Percentiles rank a stretch among this genome's conserved stretches.
These are phyloP conservation scores for Penicillium diatomitis DNA, from an alignment of 495 filamentous ascomycete species.

Conservation along the genomic window DNA sequence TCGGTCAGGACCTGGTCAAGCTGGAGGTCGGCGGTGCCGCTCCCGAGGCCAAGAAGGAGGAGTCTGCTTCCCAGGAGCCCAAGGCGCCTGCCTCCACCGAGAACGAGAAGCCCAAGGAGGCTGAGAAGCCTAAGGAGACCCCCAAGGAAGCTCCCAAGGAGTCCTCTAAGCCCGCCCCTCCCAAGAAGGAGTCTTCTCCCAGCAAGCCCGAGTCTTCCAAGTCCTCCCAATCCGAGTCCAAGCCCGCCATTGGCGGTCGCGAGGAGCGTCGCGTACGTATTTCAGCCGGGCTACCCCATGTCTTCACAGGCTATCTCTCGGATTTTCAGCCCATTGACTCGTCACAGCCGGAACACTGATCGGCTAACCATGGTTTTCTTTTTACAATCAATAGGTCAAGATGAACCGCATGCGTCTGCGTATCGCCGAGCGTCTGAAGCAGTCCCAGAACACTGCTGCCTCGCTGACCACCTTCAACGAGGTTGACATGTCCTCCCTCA, in stretches of 20 bases:
- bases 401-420: slow-evolving; percentile 99
- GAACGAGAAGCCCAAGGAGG: no score
- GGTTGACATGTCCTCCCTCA: slow-evolving; percentile 96
- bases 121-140: slow-evolving; percentile 30
- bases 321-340: no score
- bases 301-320: no score
- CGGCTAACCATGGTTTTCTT: background rate
- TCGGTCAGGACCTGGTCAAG: slow-evolving; percentile 84
- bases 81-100: slow-evolving; percentile 16
- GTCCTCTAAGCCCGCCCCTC: slow-evolving; percentile 28
- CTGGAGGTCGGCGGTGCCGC: slow-evolving; percentile 71
- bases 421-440: slow-evolving; percentile 95
- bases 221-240: slow-evolving; percentile 12
- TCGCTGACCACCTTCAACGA: slow-evolving; percentile 98
- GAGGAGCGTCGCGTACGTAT: slow-evolving; percentile 78
- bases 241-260: slow-evolving; percentile 54
- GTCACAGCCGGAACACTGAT: no score
- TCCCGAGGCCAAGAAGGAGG: slow-evolving; percentile 45
- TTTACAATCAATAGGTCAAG: slow-evolving; percentile 57
- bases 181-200: slow-evolving; percentile 20
- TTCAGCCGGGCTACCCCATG: background rate
- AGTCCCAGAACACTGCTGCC: slow-evolving; percentile 97
- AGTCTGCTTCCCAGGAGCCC: slow-evolving; percentile 30
- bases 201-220: slow-evolving; percentile 25
- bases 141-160: slow-evolving; percentile 36